Evolutionary conservation across 768 basidiomycete genomes (phyloP).

Genomic region (Erythrobasidium yunnanense): DNA sequence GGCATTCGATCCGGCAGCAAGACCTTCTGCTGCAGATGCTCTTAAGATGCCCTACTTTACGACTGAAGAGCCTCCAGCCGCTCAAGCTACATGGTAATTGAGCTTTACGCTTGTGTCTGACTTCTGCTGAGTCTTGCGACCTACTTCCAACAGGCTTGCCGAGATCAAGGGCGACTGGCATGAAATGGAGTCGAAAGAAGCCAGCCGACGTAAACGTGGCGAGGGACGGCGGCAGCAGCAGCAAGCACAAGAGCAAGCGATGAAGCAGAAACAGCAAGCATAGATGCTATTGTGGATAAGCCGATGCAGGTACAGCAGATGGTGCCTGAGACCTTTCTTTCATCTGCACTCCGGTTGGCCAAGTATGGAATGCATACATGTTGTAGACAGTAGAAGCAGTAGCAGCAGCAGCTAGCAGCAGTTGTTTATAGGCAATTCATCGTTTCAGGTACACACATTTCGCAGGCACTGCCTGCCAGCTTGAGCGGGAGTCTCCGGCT

Average conservation of each 20-base stretch:
- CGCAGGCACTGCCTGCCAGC: no score
- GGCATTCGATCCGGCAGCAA: slow-evolving; percentile 63
- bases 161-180: slow-evolving; percentile 91
- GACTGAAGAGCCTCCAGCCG: slow-evolving; percentile 60
- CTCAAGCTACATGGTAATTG: slow-evolving; percentile 62
- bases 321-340: no score
- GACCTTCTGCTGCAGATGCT: slow-evolving; percentile 68
- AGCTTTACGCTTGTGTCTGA: slow-evolving; percentile 51
- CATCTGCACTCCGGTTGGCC: no score
- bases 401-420: neutral
- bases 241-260: slow-evolving; percentile 2
- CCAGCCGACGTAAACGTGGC: slow-evolving; percentile 43
- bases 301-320: no score
- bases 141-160: slow-evolving; percentile 48
- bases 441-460: no score
- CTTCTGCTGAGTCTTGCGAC: neutral
- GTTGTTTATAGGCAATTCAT: neutral
- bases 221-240: slow-evolving; percentile 7
- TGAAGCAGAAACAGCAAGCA: neutral
- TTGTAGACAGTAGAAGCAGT: no score
- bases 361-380: no score
- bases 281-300: no score
- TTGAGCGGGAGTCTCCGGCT: no score
- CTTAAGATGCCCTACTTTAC: slow-evolving; percentile 74
- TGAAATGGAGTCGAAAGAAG: slow-evolving; percentile 84